Evolutionary conservation across 176 grass and related monocot genomes (phyloP).

Genomic region (Triticum aestivum): DNA sequence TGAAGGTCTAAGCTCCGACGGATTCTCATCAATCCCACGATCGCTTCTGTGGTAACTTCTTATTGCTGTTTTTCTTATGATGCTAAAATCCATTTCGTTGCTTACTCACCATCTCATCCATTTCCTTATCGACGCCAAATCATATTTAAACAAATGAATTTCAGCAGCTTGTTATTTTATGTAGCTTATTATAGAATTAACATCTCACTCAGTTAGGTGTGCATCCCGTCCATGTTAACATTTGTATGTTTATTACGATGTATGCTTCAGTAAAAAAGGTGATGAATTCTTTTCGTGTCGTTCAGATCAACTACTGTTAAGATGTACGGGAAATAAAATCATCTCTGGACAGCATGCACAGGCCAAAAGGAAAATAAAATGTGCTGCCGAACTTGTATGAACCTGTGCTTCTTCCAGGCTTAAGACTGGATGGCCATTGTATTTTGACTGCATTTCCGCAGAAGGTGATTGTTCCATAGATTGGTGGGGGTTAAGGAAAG

Average conservation of each 20-base stretch:
- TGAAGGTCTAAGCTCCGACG: conserved; percentile 55
- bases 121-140: neutral
- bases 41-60: conserved; percentile 81
- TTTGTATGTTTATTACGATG: conserved; percentile 10
- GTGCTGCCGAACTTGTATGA: neutral
- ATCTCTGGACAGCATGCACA: conserved; percentile 15
- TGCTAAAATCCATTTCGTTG: neutral
- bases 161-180: neutral
- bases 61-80: conserved; percentile 21
- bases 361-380: conserved; percentile 18
- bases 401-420: neutral
- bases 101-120: neutral
- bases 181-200: neutral
- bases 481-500: neutral
- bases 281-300: conserved; percentile 14
- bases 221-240: neutral
- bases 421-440: neutral
- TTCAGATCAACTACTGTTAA: conserved; percentile 25
- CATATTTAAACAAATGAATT: conserved; percentile 1
- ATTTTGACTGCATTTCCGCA: conserved; percentile 23
- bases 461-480: neutral
- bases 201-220: neutral
- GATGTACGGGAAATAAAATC: neutral
- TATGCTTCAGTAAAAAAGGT: conserved; percentile 21
- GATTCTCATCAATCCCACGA: conserved; percentile 36